Evolutionary conservation across 2,329 filamentous ascomycete genomes (phyloP), one percentile per base, ranked within the genome.

Genomic region (Chaetomiaceae sp.): DNA sequence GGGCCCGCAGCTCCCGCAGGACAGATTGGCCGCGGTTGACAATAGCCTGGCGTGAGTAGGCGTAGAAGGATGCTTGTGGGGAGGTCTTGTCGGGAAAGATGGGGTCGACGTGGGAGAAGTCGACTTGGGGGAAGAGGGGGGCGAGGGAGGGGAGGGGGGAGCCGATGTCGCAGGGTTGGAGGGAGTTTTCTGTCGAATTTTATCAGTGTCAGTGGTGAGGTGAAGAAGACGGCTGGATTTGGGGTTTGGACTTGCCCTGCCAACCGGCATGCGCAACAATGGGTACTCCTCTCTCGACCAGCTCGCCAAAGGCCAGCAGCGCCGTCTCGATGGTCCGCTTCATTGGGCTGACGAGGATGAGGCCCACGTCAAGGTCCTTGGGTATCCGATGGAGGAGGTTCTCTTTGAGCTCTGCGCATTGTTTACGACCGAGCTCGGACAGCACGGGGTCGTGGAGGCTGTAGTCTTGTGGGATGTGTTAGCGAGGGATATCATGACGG

Each of bases 261-360:
- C 84, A 88, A 51, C 75, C 74, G 4, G 84, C 82, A 61, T 82
- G 75, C 1, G 80, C 77, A 44, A 78, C 68, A 22, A 86, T 73
- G 42, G 72, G 75, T 19, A 84, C 70, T 1, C 79, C 80, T 39
- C 68, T 69, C 19, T 78, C 74, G 45, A 82, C 71, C 42, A 87
- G 69, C 75, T 78, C 85, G 59, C 79, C 77, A 1, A 87, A 70
- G 0, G 77, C 76, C 8, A 79, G 71, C 38, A 78, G 70, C 1
- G 83, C 78, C 1, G 85, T 88, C 68, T 88, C 81, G 27, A 87
- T 71, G 1, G 84, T 87, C 27, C 85, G 75, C 15, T 75, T 72
- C 81, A 87, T 85, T 1, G 84, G 81, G 62, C 82, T 86, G 45
- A 81, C 79, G 29, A 88, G 64, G 49, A 88, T 80, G 25, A 78